Base-by-base conservation (phyloP, 2,329 filamentous ascomycete species). In the Biscogniauxia sp. region DNA sequence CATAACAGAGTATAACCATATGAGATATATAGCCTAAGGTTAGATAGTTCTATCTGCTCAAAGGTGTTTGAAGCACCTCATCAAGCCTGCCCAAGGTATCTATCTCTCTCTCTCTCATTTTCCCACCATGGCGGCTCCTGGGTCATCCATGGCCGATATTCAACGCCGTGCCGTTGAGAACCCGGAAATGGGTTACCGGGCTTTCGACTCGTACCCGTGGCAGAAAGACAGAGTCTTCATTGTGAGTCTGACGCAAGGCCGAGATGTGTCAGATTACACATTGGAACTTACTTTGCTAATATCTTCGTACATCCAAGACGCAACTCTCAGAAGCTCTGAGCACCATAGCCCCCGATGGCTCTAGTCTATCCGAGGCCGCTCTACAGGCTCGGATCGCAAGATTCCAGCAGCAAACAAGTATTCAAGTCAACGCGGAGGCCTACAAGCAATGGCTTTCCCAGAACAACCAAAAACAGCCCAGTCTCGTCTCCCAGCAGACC, bases 131-230 rank as follows among this genome's bases (percentile, higher is more conserved):
- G 57, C 68, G 26, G 51, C 62, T 6, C 57, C 65, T 17, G 61
- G 56, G 20, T 45, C 58, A 15, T 62, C 59, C 20, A 49, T 67
- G 20, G 64, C 67, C 17, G 64, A 64, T 25, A 63, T 72, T 37
- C 69, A 71, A 53, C 64, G 66, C 37, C 69, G 66, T 23, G 69
- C 67, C 7, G 67, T 68, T 23, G 67, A 72, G 49, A 67, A 68
- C 25, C 68, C 70, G 3, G 66, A 68, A 51, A 66, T 68, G 9
- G 62, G 64, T 58, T 71, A 69, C 61, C 65, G 61, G 25, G 71
- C 71, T 19, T 73, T 73, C 54, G 66, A 73, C 58, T 67, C 70
- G 37, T 73, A 72, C 61, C 71, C 71, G 9, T 73, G 71, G 71
- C 61, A 66, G 41, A 68, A 68, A 55, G 71, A 73, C 57, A 65